These are phyloP conservation scores for Lactarius sp. DNA, from an alignment of 768 basidiomycete genomes.

Conservation along the genomic window DNA sequence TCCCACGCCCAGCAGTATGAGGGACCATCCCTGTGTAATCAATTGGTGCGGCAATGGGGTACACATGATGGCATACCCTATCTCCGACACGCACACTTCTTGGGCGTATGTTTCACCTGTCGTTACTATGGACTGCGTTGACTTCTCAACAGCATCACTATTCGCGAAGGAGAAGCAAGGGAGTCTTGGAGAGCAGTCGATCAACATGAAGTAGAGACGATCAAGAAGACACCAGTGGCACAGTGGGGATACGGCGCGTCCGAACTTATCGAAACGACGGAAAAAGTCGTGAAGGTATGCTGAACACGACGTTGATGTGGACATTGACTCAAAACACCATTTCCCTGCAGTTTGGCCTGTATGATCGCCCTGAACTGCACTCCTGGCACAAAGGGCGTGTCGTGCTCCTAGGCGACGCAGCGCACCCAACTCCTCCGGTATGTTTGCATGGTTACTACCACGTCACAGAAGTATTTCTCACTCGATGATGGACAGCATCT, in stretches of 20 bases:
- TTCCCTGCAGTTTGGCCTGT: slow-evolving; percentile 37
- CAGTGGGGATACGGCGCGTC: slow-evolving; percentile 30
- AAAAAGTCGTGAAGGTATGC: slow-evolving; percentile 32
- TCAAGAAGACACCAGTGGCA: slow-evolving; percentile 27
- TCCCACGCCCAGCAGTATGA: slow-evolving; percentile 26
- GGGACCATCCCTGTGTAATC: slow-evolving; percentile 27
- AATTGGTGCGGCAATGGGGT: slow-evolving; percentile 37
- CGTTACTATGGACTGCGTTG: background rate
- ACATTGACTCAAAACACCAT: background rate
- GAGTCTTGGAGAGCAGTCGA: slow-evolving; percentile 42
- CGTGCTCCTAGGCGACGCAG: slow-evolving; percentile 42
- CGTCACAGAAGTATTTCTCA: background rate
- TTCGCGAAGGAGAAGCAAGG: slow-evolving; percentile 36
- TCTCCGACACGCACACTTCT: slow-evolving; percentile 31
- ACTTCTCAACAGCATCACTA: slow-evolving; percentile 31
- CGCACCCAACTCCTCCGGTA: slow-evolving; percentile 44
- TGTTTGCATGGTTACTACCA: slow-evolving; percentile 11
- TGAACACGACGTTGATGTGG: background rate
- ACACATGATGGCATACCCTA: slow-evolving; percentile 37
- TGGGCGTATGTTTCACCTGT: slow-evolving; percentile 36
- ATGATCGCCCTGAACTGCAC: slow-evolving; percentile 40
- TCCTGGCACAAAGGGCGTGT: slow-evolving; percentile 41
- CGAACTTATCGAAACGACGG: slow-evolving; percentile 28
- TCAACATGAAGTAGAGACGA: slow-evolving; percentile 27
- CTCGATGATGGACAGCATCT: slow-evolving; percentile 35